These are phyloP conservation scores for Populus hybrid DNA, from an alignment of 441 rosid genomes.

Conservation along the genomic window DNA sequence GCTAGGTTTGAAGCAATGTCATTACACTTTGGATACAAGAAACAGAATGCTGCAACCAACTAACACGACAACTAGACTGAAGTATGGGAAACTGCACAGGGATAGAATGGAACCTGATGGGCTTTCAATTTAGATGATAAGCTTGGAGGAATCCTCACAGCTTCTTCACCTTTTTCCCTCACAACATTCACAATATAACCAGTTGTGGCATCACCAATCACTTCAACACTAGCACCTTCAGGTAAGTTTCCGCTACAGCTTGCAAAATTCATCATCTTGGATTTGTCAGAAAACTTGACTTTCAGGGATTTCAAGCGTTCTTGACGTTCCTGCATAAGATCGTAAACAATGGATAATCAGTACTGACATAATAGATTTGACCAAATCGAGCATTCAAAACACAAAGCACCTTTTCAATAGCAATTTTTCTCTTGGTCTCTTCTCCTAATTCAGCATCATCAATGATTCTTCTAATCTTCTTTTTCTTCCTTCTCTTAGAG, in stretches of 20 bases:
- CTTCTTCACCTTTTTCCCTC: constrained; percentile 96
- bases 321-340: constrained; percentile 84
- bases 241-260: constrained; percentile 48
- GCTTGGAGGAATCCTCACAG: constrained; percentile 89
- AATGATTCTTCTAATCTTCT: constrained; percentile 90
- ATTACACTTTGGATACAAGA: not conserved
- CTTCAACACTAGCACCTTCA: constrained; percentile 68
- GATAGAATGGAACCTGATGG: constrained; percentile 75
- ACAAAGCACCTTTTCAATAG: constrained; percentile 84
- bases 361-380: constrained; percentile 5
- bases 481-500: constrained; percentile 68
- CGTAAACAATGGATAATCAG: constrained; percentile 24
- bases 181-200: constrained; percentile 99
- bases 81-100: constrained; percentile 12
- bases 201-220: constrained; percentile 77
- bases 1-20: not conserved
- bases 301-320: constrained; percentile 90
- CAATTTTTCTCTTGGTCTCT: constrained; percentile 96
- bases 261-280: constrained; percentile 44
- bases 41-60: constrained; percentile 5
- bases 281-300: constrained; percentile 66
- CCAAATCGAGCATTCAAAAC: constrained; percentile 18
- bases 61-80: not conserved
- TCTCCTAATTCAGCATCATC: constrained; percentile 99
- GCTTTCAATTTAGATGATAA: constrained; percentile 86